Base-by-base conservation (phyloP, 352 stramenopile genomes). In the Discostella stelligera region DNA sequence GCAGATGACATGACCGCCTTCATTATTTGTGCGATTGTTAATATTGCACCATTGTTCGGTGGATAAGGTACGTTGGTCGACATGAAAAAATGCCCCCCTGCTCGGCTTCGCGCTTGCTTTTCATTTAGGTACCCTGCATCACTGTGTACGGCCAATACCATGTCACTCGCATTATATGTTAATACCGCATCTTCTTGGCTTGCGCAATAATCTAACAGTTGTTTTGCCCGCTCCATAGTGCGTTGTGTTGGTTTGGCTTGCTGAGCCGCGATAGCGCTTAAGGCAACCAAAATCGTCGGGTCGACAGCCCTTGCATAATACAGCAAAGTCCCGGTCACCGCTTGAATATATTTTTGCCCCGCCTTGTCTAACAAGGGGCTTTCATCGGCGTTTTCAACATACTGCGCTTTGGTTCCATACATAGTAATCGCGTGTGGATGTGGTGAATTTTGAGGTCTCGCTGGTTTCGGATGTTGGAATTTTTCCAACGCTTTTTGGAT, bases 151-250 rank as follows among this genome's bases (percentile, higher is more conserved):
- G 20, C 32, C 64, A 69, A 84, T 67, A 58, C 21, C 80, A 87
- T 87, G 53, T 87, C 72, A 59, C 66, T 78, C 21, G 32, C 58
- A 21, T 55, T 3, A 41, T 74, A 87, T 4, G 41, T 55, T 3
- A 83, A 20, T 0, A 58, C 71, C 8, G 76, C 66, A 59, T 82
- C 56, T 27, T 70, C 66, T 50, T 88, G 68, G 0, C 70, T 77
- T 18, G 81, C 66, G 0, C 13, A 53, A 59, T 83, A 85, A 66
- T 85, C 61, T 11, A 74, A 20, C n/a, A 87, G 62, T 56, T 77
- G 30, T 0, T 25, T 67, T 10, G 50, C 50, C 37, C 37, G n/a
- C 20, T 76, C 41, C 20, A 74, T 32, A 10, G 71, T 82, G 4
- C 67, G 11, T 48, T 65, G 3, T 13, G 73, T 85, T 18, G 63